Evolutionary conservation across 768 basidiomycete genomes (phyloP), one percentile per base, ranked within the genome.

Genomic region (Tremella fuciformis): DNA sequence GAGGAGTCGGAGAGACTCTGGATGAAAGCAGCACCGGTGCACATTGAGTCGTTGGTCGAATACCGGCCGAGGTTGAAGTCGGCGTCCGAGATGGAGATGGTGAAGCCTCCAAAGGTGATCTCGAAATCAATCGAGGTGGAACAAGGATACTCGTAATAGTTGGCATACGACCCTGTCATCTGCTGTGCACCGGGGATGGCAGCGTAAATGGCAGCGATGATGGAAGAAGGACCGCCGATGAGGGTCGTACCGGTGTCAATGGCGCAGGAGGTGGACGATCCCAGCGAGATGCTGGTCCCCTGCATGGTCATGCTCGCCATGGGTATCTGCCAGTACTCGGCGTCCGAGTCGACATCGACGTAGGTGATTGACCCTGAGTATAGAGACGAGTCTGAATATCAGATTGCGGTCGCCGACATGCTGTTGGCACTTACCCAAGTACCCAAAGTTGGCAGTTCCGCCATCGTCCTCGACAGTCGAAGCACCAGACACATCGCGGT

Each of bases 391-490:
- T 78, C 74, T 63, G 61, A 46, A 8, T 37, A 3, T 37, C 29
- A 46, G 34, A 4, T 19, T 25, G 2, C 19, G 34, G 25, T 21
- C 21, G 49, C 4, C 18, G 22, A 48, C 13, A 13, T 13, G 19
- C n/a, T n/a, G n/a, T n/a, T n/a, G n/a, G n/a, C n/a, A 49, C 62
- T 60, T 25, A 63, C 62, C 69, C 18, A 74, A 65, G 62, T 83
- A 86, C 16, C 88, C 88, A 82, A 78, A 69, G 38, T 72, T 72
- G 3, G 70, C 70, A 9, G 42, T 57, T 2, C 77, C 77, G 16
- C 76, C 77, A 15, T 74, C 60, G 3, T 55, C 18, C 52, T 78
- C 77, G 22, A 69, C 57, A 13, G 60, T 22, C 6, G 58, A 44
- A 0, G 76, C 77, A 25, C 62, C 64, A 1, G 68, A 52, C 19